Conservation (phyloP, 2,329 filamentous ascomycete species). For the Sclerotinia minor region DNA sequence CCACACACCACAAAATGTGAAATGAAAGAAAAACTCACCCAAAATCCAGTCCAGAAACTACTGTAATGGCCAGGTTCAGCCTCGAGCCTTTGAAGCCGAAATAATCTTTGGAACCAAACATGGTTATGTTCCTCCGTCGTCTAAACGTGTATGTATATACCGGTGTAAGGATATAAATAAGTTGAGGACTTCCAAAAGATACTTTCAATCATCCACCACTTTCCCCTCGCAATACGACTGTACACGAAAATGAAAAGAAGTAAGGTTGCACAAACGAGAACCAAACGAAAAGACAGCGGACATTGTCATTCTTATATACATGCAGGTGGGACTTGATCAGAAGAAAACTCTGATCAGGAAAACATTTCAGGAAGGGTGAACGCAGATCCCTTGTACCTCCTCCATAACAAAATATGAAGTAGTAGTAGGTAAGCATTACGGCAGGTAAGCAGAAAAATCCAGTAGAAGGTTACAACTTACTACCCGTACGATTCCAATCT, state of each 20-base stretch:
- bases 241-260: neutral
- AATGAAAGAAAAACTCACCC: constrained; percentile 50
- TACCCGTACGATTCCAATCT: neutral
- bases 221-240: neutral
- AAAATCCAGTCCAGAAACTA: constrained; percentile 73
- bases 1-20: too few relatives aligned
- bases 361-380: constrained; percentile 3
- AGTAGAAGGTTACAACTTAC: neutral
- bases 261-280: neutral
- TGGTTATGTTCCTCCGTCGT: neutral
- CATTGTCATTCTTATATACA: constrained; percentile 1
- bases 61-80: constrained; percentile 68
- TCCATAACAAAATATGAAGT: neutral
- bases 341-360: neutral
- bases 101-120: constrained; percentile 45
- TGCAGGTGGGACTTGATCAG: neutral
- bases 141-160: too few relatives aligned
- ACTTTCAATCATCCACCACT: neutral
- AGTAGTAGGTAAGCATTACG: neutral
- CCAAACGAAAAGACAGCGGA: neutral
- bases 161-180: neutral
- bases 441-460: neutral
- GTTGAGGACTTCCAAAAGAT: neutral
- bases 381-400: constrained; percentile 9
- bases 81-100: constrained; percentile 65